Percentiles rank a stretch among this genome's conserved stretches.
Conservation (phyloP, 192 early-diverging fungal species). For the Podila horticola region DNA sequence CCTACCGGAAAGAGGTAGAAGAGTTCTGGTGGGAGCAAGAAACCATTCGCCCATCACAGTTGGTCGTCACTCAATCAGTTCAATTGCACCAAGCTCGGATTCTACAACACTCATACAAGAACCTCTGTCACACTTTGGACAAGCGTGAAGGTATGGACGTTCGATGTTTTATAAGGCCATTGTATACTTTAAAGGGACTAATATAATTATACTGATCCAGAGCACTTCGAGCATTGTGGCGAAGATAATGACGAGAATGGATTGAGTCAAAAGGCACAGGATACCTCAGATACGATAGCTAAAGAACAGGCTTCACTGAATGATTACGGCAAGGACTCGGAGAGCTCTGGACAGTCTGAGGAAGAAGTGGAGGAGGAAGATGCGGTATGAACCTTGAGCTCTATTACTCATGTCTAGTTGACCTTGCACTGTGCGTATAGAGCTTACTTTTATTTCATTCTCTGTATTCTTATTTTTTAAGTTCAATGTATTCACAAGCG, state of each 20-base stretch:
- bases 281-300: constrained; percentile 7
- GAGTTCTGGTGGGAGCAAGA: constrained; percentile 4
- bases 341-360: constrained; percentile 4
- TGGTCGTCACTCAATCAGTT: neutral
- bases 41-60: neutral
- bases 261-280: constrained; percentile 7
- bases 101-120: constrained; percentile 5
- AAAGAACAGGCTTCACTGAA: neutral
- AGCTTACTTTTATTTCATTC: too few relatives aligned
- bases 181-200: too few relatives aligned
- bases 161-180: too few relatives aligned
- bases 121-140: neutral
- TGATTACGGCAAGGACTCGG: constrained; percentile 14
- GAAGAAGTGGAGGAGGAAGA: constrained; percentile 9
- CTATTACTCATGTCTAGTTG: too few relatives aligned
- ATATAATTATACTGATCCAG: too few relatives aligned
- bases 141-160: too few relatives aligned
- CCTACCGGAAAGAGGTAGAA: constrained; percentile 2
- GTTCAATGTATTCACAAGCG: neutral
- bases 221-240: constrained; percentile 7
- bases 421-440: too few relatives aligned
- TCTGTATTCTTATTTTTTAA: too few relatives aligned
- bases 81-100: constrained; percentile 12
- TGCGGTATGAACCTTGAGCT: neutral
- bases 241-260: constrained; percentile 8